Evolutionary conservation across 129 eudicot genomes (phyloP).

Genomic region (Escallonia rubra): DNA sequence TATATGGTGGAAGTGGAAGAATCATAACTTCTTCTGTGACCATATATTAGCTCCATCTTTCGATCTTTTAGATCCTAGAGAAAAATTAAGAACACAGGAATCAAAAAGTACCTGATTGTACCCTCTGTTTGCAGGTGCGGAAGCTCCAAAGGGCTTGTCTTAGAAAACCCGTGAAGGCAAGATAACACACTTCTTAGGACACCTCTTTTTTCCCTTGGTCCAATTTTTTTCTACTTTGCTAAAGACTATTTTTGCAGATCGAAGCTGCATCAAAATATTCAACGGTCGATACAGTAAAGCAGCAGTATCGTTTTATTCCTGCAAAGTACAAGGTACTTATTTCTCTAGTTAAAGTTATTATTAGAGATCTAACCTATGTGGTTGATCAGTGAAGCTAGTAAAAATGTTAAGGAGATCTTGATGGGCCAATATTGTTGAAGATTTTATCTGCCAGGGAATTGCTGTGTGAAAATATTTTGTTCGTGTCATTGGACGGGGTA

Average conservation of each 20-base stretch:
- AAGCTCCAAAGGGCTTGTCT: constrained; percentile 92
- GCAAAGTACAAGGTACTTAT: constrained; percentile 69
- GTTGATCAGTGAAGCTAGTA: not conserved
- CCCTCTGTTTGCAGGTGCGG: constrained; percentile 53
- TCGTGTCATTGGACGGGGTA: too few species aligned
- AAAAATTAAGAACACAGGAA: too few species aligned
- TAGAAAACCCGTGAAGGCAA: constrained; percentile 80
- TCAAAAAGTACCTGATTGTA: not conserved
- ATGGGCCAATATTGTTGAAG: too few species aligned
- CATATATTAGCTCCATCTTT: not conserved
- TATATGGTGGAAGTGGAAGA: too few species aligned
- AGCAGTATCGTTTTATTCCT: constrained; percentile 71
- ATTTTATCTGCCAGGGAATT: too few species aligned
- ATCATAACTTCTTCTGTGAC: not conserved
- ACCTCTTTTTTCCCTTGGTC: not conserved
- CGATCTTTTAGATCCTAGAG: too few species aligned
- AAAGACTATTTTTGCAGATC: constrained; percentile 28
- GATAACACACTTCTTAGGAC: not conserved
- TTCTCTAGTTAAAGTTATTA: too few species aligned
- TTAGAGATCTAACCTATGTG: not conserved
- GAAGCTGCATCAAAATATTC: constrained; percentile 87
- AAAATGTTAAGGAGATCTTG: not conserved
- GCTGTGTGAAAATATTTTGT: too few species aligned
- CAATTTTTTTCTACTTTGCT: not conserved
- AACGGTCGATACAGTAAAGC: constrained; percentile 85